phyloP scores from a whole-genome alignment of 2,329 filamentous ascomycete genomes.

The Ascochyta fabae region DNA sequence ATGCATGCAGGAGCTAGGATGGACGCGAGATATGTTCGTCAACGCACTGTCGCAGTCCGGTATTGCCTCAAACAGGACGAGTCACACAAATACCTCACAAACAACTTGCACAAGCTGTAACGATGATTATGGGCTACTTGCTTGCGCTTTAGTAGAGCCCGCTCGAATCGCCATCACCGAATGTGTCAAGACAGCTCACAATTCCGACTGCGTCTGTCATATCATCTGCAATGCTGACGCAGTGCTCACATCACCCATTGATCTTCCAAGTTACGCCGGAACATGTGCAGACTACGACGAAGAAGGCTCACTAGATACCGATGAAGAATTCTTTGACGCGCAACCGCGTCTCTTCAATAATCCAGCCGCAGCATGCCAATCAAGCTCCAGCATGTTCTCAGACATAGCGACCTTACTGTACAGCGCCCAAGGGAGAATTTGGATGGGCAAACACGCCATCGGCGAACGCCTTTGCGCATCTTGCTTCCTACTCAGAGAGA shows the following conservation, averaged over 20 bases:
- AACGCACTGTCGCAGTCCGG: background rate
- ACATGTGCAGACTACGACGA: background rate
- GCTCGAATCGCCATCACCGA: slow-evolving; percentile 16
- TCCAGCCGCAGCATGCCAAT: no score
- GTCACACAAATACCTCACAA: background rate
- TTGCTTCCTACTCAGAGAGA: slow-evolving; percentile 12
- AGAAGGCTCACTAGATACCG: background rate
- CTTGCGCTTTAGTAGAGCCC: slow-evolving; percentile 15
- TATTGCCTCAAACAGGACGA: no score
- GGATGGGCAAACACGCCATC: slow-evolving; percentile 10
- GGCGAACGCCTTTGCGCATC: slow-evolving; percentile 11
- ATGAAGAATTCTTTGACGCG: slow-evolving; percentile 11
- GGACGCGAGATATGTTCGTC: slow-evolving; percentile 3
- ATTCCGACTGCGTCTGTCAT: slow-evolving; percentile 12
- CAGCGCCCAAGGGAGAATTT: slow-evolving; percentile 18
- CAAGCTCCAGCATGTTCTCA: slow-evolving; percentile 3
- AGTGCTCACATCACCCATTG: background rate
- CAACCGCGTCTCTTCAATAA: background rate
- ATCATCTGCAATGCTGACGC: background rate
- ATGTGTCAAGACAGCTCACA: slow-evolving; percentile 12
- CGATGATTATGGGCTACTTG: slow-evolving; percentile 5
- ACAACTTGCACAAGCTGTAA: slow-evolving; percentile 7
- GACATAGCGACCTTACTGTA: slow-evolving; percentile 18
- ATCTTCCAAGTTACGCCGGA: background rate
- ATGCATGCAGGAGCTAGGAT: background rate